A percentile compares a stretch with the other conserved stretches of the same genome.
Conservation (phyloP, 768 basidiomycete species). For the Lactarius vividus region DNA sequence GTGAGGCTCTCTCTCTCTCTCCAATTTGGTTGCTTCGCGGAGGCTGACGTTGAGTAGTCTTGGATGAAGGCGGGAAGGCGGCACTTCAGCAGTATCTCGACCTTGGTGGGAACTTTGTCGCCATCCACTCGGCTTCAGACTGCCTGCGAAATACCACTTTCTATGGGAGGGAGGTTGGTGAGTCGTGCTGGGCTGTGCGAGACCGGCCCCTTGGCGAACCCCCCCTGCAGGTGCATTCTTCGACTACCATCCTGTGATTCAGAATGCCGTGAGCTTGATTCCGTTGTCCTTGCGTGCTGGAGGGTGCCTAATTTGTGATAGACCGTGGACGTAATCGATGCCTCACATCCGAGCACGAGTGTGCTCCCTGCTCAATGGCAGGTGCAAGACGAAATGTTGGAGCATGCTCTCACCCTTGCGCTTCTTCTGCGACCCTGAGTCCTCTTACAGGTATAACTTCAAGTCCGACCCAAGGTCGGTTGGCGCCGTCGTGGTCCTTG, state of each 20-base stretch:
- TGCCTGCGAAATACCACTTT: slow-evolving; percentile 41
- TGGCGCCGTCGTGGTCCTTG: slow-evolving; percentile 45
- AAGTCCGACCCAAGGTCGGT: slow-evolving; percentile 45
- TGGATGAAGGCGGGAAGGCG: slow-evolving; percentile 39
- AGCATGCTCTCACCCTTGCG: slow-evolving; percentile 26
- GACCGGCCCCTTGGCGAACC: neutral
- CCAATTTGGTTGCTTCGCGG: neutral
- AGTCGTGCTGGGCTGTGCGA: slow-evolving; percentile 6
- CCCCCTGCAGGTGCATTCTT: slow-evolving; percentile 40
- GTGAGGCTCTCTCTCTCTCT: slow-evolving; percentile 30
- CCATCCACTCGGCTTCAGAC: slow-evolving; percentile 46
- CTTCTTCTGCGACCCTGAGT: neutral
- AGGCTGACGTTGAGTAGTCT: slow-evolving; percentile 34
- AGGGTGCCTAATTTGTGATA: slow-evolving; percentile 11
- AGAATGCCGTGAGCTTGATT: slow-evolving; percentile 40
- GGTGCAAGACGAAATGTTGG: slow-evolving; percentile 41
- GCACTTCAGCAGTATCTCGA: slow-evolving; percentile 45
- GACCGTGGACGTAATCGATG: slow-evolving; percentile 42
- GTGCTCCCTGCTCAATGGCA: slow-evolving; percentile 38
- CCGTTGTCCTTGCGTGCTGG: neutral
- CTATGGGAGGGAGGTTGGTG: slow-evolving; percentile 42
- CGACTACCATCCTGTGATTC: slow-evolving; percentile 46
- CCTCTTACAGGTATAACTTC: slow-evolving; percentile 43
- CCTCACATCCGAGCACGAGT: slow-evolving; percentile 44
- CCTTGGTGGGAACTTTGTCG: slow-evolving; percentile 46